Evolutionary conservation across 169 alveolate genomes (phyloP).

Genomic region (Plasmodium sp.): DNA sequence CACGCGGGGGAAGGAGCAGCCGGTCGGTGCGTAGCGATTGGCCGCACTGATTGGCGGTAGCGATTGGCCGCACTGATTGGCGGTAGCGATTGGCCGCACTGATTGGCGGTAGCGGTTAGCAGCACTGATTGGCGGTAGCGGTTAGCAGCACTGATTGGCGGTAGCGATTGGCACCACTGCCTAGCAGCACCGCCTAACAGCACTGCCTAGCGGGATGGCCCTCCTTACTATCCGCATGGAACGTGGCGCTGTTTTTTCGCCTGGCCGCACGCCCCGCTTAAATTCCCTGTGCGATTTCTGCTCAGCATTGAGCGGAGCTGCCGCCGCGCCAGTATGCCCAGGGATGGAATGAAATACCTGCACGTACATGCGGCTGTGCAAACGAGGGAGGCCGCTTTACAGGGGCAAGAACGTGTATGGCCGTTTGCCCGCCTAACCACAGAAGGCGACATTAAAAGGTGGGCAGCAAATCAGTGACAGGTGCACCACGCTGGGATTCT

Average conservation of each 20-base stretch:
- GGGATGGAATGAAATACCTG: background rate
- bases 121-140: no score
- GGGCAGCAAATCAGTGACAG: background rate
- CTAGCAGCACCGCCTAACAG: no score
- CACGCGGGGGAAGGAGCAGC: background rate
- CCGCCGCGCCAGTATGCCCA: background rate
- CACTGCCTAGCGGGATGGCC: background rate
- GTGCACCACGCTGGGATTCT: background rate
- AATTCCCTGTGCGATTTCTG: background rate
- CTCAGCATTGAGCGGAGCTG: background rate
- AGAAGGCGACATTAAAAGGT: background rate
- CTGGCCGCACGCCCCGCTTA: background rate
- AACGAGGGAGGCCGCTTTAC: background rate
- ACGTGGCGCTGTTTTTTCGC: background rate
- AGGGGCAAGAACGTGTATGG: background rate
- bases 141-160: no score
- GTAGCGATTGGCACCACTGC: no score
- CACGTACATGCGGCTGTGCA: background rate
- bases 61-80: no score
- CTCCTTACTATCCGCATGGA: background rate
- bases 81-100: no score
- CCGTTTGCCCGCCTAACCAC: background rate
- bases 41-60: no score
- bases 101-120: no score
- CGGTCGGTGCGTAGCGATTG: background rate